Evolutionary conservation across 2,329 filamentous ascomycete genomes (phyloP).

Genomic region (Arthroderma sp.): DNA sequence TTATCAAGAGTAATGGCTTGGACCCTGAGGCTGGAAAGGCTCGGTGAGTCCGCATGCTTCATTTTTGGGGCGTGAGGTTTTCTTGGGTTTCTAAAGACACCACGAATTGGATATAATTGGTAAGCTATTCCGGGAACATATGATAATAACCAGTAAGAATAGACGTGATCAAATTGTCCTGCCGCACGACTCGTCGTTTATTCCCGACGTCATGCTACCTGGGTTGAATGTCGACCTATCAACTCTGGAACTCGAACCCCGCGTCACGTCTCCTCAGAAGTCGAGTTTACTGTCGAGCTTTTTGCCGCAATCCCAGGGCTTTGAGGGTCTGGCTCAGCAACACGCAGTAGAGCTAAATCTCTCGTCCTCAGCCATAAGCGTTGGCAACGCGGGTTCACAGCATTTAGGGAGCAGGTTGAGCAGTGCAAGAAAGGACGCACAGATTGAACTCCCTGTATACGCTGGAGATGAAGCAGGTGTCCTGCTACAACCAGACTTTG

Average conservation of each 20-base stretch:
- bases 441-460: constrained; percentile 16
- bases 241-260: constrained; percentile 26
- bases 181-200: constrained; percentile 69
- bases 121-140: background rate
- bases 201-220: constrained; percentile 51
- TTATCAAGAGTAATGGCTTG: constrained; percentile 45
- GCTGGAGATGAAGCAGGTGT: constrained; percentile 32
- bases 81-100: background rate
- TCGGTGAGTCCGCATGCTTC: constrained; percentile 41
- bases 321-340: constrained; percentile 11
- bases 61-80: background rate
- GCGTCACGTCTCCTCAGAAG: constrained; percentile 20
- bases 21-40: constrained; percentile 59
- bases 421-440: constrained; percentile 19
- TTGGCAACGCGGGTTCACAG: constrained; percentile 20
- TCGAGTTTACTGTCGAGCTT: constrained; percentile 24
- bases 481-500: constrained; percentile 43
- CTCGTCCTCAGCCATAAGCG: constrained; percentile 35
- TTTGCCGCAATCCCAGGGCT: constrained; percentile 18
- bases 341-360: constrained; percentile 31
- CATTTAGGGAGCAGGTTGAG: constrained; percentile 29
- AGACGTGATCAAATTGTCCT: constrained; percentile 67
- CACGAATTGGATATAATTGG: background rate
- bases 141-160: background rate
- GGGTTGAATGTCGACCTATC: constrained; percentile 43